Conservation (phyloP, 2,329 filamentous ascomycete genomes). For the Thermoascus crustaceus region DNA sequence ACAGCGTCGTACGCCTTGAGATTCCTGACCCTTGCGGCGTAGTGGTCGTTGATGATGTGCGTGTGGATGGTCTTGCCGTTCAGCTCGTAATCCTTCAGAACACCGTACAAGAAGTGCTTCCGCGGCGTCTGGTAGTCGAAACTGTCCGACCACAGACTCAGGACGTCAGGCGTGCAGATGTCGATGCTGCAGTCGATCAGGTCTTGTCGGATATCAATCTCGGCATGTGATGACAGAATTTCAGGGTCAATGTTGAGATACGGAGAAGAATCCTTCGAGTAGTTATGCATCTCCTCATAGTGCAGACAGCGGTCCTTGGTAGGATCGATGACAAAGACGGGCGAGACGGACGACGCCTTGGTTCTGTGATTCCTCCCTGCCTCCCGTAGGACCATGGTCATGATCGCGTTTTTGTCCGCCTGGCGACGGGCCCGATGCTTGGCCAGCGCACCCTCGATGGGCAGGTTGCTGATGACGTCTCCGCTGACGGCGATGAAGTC, state of each 20-base stretch:
- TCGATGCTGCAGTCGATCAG: conserved; percentile 92
- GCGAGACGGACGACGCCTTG: conserved; percentile 65
- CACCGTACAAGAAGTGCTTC: conserved; percentile 81
- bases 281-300: conserved; percentile 80
- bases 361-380: conserved; percentile 68
- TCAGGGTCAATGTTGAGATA: conserved; percentile 67
- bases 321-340: conserved; percentile 80
- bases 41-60: conserved; percentile 73
- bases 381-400: conserved; percentile 87
- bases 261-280: conserved; percentile 45
- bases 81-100: conserved; percentile 91
- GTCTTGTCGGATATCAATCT: conserved; percentile 78
- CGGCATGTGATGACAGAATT: conserved; percentile 62
- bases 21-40: conserved; percentile 78
- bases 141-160: conserved; percentile 92
- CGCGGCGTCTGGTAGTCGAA: conserved; percentile 92
- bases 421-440: conserved; percentile 72
- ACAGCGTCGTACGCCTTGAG: conserved; percentile 85
- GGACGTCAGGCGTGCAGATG: conserved; percentile 92
- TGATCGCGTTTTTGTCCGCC: conserved; percentile 87
- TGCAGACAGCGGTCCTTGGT: conserved; percentile 75
- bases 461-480: conserved; percentile 82
- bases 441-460: conserved; percentile 69
- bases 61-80: conserved; percentile 96
- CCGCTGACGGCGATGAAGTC: conserved; percentile 92